These are phyloP conservation scores for Coemansia sp. DNA, from an alignment of 192 early-diverging fungal species.

Conservation along the genomic window DNA sequence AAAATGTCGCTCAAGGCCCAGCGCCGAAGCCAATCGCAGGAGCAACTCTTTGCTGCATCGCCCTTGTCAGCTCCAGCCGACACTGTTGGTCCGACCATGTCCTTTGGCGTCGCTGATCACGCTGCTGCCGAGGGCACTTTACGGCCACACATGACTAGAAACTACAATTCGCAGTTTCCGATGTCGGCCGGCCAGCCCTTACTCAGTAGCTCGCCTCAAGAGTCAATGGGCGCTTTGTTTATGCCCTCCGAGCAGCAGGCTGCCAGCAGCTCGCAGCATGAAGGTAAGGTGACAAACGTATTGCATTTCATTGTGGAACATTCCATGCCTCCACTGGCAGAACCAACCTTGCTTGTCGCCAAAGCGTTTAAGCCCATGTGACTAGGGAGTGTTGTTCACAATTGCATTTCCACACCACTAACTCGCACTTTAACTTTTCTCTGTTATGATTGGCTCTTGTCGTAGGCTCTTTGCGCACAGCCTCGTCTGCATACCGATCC, in stretches of 20 bases:
- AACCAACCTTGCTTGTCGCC: not conserved
- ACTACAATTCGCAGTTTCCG: not conserved
- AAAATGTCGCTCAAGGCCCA: slow-evolving; percentile 7
- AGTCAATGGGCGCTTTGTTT: slow-evolving; percentile 37
- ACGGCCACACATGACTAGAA: not conserved
- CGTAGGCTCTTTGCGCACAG: slow-evolving; percentile 7
- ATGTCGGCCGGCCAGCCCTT: not conserved
- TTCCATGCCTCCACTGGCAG: not conserved
- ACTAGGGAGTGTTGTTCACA: not conserved
- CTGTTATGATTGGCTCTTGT: not conserved
- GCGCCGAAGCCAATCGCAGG: slow-evolving; percentile 9
- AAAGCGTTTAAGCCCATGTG: not conserved
- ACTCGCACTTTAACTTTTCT: too few species aligned
- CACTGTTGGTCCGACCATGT: not conserved
- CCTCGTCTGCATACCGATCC: not conserved
- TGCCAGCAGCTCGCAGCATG: slow-evolving; percentile 1
- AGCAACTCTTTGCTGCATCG: not conserved
- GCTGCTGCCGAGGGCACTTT: not conserved
- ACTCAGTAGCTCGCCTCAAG: not conserved
- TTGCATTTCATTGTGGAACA: not conserved
- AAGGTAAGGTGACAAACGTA: slow-evolving; percentile 18
- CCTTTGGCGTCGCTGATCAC: not conserved
- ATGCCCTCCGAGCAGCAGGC: slow-evolving; percentile 40
- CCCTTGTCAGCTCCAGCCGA: not conserved
- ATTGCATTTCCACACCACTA: not conserved